Conservation (phyloP, 176 grass and related monocot genomes). For the Chloris gayana region DNA sequence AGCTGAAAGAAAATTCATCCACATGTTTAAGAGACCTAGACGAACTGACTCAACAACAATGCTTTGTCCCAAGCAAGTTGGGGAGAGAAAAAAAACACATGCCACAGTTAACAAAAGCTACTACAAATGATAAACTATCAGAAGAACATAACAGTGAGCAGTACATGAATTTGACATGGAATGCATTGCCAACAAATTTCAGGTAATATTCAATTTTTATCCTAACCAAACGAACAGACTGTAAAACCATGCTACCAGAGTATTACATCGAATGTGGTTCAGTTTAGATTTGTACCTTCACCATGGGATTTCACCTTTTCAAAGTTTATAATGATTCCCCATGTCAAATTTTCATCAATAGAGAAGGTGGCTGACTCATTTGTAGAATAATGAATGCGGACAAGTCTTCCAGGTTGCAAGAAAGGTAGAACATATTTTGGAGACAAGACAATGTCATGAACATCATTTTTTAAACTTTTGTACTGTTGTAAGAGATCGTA, state of each 20-base stretch:
- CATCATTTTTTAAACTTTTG: slow-evolving; percentile 78
- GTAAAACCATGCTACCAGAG: not conserved
- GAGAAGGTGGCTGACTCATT: slow-evolving; percentile 55
- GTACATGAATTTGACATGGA: slow-evolving; percentile 3
- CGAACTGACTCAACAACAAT: not conserved
- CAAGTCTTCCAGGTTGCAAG: slow-evolving; percentile 92
- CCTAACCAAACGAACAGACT: slow-evolving; percentile 12
- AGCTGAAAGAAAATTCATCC: not conserved
- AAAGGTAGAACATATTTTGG: slow-evolving; percentile 91
- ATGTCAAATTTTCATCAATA: slow-evolving; percentile 55
- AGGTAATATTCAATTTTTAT: not conserved
- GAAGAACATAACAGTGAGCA: not conserved
- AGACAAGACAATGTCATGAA: slow-evolving; percentile 68
- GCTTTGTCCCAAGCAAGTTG: too few species aligned
- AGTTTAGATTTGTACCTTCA: slow-evolving; percentile 63
- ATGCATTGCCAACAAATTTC: slow-evolving; percentile 23
- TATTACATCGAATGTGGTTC: not conserved
- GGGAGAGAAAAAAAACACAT: not conserved
- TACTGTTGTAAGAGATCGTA: slow-evolving; percentile 88
- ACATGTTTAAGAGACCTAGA: not conserved
- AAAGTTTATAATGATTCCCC: slow-evolving; percentile 91
- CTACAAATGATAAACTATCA: slow-evolving; percentile 12
- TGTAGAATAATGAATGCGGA: slow-evolving; percentile 50
- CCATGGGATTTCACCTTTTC: slow-evolving; percentile 66
- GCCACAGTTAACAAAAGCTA: slow-evolving; percentile 12